phyloP scores from a whole-genome alignment of 1,139 yeast genomes.

The Zygoascus sp. region DNA sequence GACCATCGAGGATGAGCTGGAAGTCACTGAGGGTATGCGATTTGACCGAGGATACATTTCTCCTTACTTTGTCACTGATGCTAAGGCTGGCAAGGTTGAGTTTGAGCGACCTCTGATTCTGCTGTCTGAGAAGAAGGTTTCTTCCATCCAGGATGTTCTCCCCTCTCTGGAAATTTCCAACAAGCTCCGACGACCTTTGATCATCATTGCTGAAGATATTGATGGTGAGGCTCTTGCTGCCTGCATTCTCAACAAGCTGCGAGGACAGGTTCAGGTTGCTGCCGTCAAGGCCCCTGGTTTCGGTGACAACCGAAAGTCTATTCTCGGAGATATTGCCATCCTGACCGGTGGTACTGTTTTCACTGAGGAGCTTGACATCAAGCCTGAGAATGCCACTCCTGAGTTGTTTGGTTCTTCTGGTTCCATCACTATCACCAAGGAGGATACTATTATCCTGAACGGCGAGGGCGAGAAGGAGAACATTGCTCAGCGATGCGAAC shows the following conservation, averaged over 20 bases:
- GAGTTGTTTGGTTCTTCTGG: slow-evolving; percentile 94
- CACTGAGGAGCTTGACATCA: slow-evolving; percentile 96
- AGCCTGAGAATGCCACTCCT: slow-evolving; percentile 92
- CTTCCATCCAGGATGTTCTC: slow-evolving; percentile 85
- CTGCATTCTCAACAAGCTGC: slow-evolving; percentile 93
- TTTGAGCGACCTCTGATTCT: slow-evolving; percentile 91
- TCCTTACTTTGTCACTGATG: slow-evolving; percentile 95
- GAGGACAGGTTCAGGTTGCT: slow-evolving; percentile 98
- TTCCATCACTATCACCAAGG: slow-evolving; percentile 90
- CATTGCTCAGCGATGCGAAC: slow-evolving; percentile 91
- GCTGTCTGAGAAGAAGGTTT: slow-evolving; percentile 91
- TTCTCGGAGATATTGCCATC: slow-evolving; percentile 94
- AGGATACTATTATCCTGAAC: slow-evolving; percentile 91
- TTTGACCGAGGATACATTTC: slow-evolving; percentile 98
- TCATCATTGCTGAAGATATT: slow-evolving; percentile 93
- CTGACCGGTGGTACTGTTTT: slow-evolving; percentile 97
- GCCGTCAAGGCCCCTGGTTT: slow-evolving; percentile 99
- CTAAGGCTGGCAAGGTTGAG: slow-evolving; percentile 95
- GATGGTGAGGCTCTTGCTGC: slow-evolving; percentile 99
- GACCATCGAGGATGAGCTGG: slow-evolving; percentile 94
- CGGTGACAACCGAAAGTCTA: slow-evolving; percentile 99
- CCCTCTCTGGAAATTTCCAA: slow-evolving; percentile 94
- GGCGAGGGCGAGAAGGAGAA: slow-evolving; percentile 93
- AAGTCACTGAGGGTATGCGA: slow-evolving; percentile 99
- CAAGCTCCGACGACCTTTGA: slow-evolving; percentile 91